A percentile compares a stretch with the other conserved stretches of the same genome.
Evolutionary conservation across 2,329 filamentous ascomycete species (phyloP).

Genomic region (Talaromyces sp.): DNA sequence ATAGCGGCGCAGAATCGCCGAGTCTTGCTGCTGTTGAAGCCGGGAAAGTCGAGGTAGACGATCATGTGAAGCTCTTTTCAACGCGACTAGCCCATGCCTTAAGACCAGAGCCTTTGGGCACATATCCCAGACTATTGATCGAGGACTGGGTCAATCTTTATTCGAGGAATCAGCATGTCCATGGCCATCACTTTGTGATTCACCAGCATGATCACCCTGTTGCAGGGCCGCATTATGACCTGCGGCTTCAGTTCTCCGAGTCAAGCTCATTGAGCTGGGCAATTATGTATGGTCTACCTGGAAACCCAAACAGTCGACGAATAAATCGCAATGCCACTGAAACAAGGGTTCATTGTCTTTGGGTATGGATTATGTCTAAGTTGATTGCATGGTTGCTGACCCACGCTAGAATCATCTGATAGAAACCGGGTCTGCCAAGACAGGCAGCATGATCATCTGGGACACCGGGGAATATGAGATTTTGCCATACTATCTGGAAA

Average conservation of each 20-base stretch:
- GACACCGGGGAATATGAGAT: constrained; percentile 56
- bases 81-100: constrained; percentile 29
- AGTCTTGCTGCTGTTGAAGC: constrained; percentile 46
- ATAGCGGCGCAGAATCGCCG: background rate
- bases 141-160: constrained; percentile 42
- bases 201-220: constrained; percentile 70
- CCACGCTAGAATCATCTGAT: constrained; percentile 51
- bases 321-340: constrained; percentile 56
- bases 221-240: constrained; percentile 63
- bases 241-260: constrained; percentile 63
- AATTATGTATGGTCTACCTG: constrained; percentile 58
- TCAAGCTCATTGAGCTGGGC: constrained; percentile 60
- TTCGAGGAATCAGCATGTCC: constrained; percentile 37
- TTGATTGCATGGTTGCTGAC: background rate
- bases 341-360: constrained; percentile 56
- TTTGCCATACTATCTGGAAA: constrained; percentile 38
- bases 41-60: constrained; percentile 40
- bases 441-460: constrained; percentile 58
- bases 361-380: constrained; percentile 35
- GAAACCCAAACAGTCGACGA: constrained; percentile 50
- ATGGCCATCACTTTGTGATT: constrained; percentile 58
- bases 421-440: constrained; percentile 50
- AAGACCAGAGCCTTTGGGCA: constrained; percentile 17
- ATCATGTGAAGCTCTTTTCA: constrained; percentile 46
- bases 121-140: constrained; percentile 33